Base-by-base conservation (phyloP, 805 yeast species). In the Wickerhamiella spandovensis region DNA sequence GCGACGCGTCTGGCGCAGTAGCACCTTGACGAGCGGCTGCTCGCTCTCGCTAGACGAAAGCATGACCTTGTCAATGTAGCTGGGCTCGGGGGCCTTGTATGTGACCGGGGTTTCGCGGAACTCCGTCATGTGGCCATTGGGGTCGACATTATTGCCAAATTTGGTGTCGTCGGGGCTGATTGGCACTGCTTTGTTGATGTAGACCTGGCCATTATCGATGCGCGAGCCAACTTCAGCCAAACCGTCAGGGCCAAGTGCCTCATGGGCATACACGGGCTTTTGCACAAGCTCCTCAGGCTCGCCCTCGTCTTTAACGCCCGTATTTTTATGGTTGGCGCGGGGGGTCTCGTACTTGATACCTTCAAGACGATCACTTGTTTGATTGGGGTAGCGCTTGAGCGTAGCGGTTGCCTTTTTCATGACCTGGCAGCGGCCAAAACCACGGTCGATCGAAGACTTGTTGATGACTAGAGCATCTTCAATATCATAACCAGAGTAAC, bases 401-500 rank as follows among this genome's bases (percentile, higher is more conserved):
- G 83, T 80, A 5, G 95, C 81, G 1, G 97, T 90, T 54, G 88
- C 87, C 68, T 92, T 92, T 62, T 94, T 76, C 54, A 95, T 76
- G 2, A 88, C 95, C 69, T 92, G 98, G 71, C 98, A 92, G 59
- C 98, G 81, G 42, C 98, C 98, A 65, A 87, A 92, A 1, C 98
- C 98, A 64, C 98, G 77, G 63, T 92, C 98, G 50, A 92, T 75
- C 0, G 96, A 86, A 0, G 97, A 73, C 66, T 90, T 92, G 68
- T 92, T 92, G 59, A 92, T 70, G 20, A 92, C 97, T 63, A 92
- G 74, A 5, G 98, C 98, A 80, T 92, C 98, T 70, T 92, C 97
- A 65, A 92, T 92, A 84, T 92, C 98, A 65, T 92, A 92, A 56
- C 98, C 98, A 0, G 97, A 90, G 63, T 92, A 92, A 7, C 96